Conservation (phyloP, 1,139 yeast genomes). For the Yamadazyma dushanensis region DNA sequence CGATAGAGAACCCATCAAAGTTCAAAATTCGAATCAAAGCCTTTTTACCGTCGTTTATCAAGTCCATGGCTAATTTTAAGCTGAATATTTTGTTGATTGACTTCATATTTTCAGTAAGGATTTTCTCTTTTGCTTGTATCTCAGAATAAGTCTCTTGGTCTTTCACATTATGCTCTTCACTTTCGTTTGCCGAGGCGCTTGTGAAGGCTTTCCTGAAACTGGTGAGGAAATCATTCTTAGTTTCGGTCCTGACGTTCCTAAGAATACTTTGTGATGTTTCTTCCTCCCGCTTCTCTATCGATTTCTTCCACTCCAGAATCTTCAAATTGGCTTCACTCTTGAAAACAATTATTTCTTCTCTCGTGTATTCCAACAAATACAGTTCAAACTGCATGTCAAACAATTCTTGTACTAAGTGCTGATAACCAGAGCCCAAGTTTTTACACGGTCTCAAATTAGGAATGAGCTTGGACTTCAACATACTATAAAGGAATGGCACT, state of each 20-base stretch:
- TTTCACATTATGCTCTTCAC: conserved; percentile 15
- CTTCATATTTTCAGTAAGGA: conserved; percentile 44
- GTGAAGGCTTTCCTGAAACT: conserved; percentile 64
- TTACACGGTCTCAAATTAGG: conserved; percentile 25
- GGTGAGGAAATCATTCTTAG: conserved; percentile 49
- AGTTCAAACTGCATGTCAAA: conserved; percentile 52
- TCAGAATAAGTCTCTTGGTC: conserved; percentile 33
- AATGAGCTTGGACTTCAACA: conserved; percentile 27
- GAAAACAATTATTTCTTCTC: conserved; percentile 42
- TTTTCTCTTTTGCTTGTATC: conserved; percentile 45
- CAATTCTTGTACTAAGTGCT: conserved; percentile 33
- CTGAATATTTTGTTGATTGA: conserved; percentile 41
- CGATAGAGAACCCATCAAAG: conserved; percentile 36
- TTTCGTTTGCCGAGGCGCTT: conserved; percentile 21
- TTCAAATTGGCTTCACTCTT: conserved; percentile 26
- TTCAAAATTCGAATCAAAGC: conserved; percentile 34
- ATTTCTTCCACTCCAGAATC: conserved; percentile 36
- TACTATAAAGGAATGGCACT: conserved; percentile 36
- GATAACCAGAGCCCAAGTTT: conserved; percentile 38
- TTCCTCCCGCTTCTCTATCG: conserved; percentile 37
- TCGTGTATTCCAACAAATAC: conserved; percentile 48
- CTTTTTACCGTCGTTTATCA: conserved; percentile 39
- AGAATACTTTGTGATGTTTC: conserved; percentile 42
- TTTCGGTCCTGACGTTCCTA: conserved; percentile 40
- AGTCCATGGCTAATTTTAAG: conserved; percentile 39